A percentile compares a stretch with the other conserved stretches of the same genome.
Conservation (phyloP, 768 basidiomycete species). For the Artomyces pyxidatus region DNA sequence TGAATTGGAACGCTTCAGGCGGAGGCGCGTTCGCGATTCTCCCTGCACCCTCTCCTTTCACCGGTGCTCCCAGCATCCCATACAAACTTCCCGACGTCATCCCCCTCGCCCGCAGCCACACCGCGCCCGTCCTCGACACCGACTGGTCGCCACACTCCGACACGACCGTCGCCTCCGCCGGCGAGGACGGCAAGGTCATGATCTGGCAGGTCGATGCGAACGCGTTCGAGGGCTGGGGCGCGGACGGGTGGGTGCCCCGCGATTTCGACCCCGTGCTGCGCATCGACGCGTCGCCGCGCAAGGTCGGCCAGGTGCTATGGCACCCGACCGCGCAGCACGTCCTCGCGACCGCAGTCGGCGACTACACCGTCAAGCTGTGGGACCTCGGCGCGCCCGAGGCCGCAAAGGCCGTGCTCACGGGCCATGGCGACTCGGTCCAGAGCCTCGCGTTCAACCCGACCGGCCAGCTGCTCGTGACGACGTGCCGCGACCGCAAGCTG, state of each 20-base stretch:
- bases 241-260: slow-evolving; percentile 70
- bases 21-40: slow-evolving; percentile 94
- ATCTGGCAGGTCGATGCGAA: slow-evolving; percentile 76
- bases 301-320: slow-evolving; percentile 91
- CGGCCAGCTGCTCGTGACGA: slow-evolving; percentile 79
- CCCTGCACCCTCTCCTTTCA: slow-evolving; percentile 72
- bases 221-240: slow-evolving; percentile 78
- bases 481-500: slow-evolving; percentile 88
- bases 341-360: slow-evolving; percentile 74
- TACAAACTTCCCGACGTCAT: slow-evolving; percentile 86
- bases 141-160: slow-evolving; percentile 97
- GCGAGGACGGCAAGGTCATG: slow-evolving; percentile 90
- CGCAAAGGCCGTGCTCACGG: slow-evolving; percentile 50
- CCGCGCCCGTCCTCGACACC: slow-evolving; percentile 84
- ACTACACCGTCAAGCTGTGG: slow-evolving; percentile 87
- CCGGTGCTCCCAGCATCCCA: slow-evolving; percentile 44
- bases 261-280: slow-evolving; percentile 84
- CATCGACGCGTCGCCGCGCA: slow-evolving; percentile 73
- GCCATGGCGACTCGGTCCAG: slow-evolving; percentile 87
- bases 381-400: slow-evolving; percentile 73
- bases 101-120: slow-evolving; percentile 84
- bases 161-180: slow-evolving; percentile 80
- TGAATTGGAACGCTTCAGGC: slow-evolving; percentile 93
- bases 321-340: slow-evolving; percentile 88
- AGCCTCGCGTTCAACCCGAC: slow-evolving; percentile 72